Evolutionary conservation across 768 basidiomycete genomes (phyloP).

Genomic region (Psilocybe sp.): DNA sequence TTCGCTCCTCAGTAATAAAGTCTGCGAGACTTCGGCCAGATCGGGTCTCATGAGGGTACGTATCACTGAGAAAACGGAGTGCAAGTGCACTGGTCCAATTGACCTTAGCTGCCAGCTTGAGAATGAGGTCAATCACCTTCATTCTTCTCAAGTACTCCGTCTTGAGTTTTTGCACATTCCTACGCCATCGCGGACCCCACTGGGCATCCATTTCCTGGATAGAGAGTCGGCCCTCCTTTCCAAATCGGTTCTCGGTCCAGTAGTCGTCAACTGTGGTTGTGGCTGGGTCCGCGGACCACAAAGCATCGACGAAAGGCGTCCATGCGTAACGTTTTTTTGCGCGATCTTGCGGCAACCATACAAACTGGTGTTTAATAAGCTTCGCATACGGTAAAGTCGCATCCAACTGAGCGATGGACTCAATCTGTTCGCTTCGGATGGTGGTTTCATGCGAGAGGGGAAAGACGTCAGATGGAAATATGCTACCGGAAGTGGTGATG

Average conservation of each 20-base stretch:
- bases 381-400: neutral
- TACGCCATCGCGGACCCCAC: slow-evolving; percentile 19
- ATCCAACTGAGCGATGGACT: neutral
- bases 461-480: neutral
- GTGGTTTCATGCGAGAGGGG: neutral
- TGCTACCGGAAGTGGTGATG: neutral
- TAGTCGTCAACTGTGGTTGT: slow-evolving; percentile 16
- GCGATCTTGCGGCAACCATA: too few species aligned
- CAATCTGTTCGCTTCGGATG: neutral
- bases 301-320: neutral
- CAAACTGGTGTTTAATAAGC: neutral
- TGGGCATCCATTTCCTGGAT: slow-evolving; percentile 7
- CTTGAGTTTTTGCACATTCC: slow-evolving; percentile 14
- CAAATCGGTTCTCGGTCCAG: slow-evolving; percentile 25
- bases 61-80: slow-evolving; percentile 17
- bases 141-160: slow-evolving; percentile 16
- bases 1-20: too few species aligned
- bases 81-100: slow-evolving; percentile 17
- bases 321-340: neutral
- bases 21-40: too few species aligned
- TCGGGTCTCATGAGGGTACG: too few species aligned
- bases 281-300: neutral
- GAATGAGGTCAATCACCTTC: slow-evolving; percentile 20
- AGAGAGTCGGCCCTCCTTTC: slow-evolving; percentile 22
- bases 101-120: slow-evolving; percentile 12